phyloP scores from a whole-genome alignment of 2,329 filamentous ascomycete species.

The Arthroderma uncinatum region DNA sequence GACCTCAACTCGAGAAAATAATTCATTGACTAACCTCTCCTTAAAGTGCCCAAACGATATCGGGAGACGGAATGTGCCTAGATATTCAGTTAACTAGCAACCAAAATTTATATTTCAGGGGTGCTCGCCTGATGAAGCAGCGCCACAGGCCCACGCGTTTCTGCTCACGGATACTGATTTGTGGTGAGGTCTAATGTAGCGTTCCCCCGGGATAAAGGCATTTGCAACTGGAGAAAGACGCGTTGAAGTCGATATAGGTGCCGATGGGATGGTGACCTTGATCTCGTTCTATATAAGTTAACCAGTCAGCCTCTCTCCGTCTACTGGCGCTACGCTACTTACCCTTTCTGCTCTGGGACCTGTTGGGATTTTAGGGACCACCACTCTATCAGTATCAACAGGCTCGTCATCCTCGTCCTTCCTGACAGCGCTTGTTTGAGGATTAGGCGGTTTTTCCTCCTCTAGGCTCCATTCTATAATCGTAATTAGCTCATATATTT shows the following conservation, averaged over 20 bases:
- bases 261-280: too few relatives aligned
- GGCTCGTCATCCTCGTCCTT: neutral
- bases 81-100: neutral
- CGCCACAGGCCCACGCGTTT: neutral
- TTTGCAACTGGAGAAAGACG: neutral
- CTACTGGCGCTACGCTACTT: neutral
- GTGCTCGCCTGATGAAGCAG: neutral
- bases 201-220: neutral
- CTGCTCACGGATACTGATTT: neutral
- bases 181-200: neutral
- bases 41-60: constrained; percentile 4
- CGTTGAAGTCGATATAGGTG: neutral
- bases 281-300: neutral
- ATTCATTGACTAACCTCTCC: constrained; percentile 7
- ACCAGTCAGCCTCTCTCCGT: neutral
- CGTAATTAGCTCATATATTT: neutral
- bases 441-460: neutral
- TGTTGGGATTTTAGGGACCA: neutral
- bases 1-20: neutral
- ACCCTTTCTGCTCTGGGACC: neutral
- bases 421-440: neutral
- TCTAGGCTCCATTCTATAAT: constrained; percentile 5
- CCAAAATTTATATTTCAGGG: neutral
- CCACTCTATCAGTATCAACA: neutral
- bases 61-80: constrained; percentile 9